These are phyloP conservation scores for Selaginella tamariscina DNA, from an alignment of 75 land plant genomes.

Conservation along the genomic window DNA sequence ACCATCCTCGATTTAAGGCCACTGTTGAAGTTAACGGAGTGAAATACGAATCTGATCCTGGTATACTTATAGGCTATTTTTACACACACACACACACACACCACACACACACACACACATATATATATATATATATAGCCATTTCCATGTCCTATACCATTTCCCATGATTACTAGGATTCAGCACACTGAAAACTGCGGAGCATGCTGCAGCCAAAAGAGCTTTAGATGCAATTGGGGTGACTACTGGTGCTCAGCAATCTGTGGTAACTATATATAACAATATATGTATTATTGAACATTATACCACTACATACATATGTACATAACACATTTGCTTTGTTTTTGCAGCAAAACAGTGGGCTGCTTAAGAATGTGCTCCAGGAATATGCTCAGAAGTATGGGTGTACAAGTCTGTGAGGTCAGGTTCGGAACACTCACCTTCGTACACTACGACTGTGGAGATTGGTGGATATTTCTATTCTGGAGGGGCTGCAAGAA, in stretches of 20 bases:
- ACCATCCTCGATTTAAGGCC: too few relatives aligned
- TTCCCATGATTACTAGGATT: conserved; percentile 44
- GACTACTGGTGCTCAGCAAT: too few relatives aligned
- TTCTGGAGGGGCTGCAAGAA: conserved; percentile 63
- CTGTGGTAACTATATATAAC: too few relatives aligned
- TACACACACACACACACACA: too few relatives aligned
- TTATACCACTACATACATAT: background rate
- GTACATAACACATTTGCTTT: background rate
- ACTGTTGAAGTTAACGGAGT: conserved; percentile 46
- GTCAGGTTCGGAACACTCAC: conserved; percentile 21
- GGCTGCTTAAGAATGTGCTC: conserved; percentile 65
- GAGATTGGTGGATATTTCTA: conserved; percentile 47
- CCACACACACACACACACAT: too few relatives aligned
- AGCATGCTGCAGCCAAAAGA: conserved; percentile 84
- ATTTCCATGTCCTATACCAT: too few relatives aligned
- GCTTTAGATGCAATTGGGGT: conserved; percentile 40
- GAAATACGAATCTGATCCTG: conserved; percentile 59
- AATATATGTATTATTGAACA: too few relatives aligned
- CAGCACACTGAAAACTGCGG: conserved; percentile 61
- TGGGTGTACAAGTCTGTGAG: conserved; percentile 39
- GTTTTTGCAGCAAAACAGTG: conserved; percentile 65
- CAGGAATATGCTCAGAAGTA: conserved; percentile 78
- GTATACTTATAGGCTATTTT: too few relatives aligned
- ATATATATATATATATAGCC: too few relatives aligned
- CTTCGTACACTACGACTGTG: conserved; percentile 30